Evolutionary conservation across 768 basidiomycete species (phyloP), one percentile per base, ranked within the genome.

Genomic region (Exidia glandulosa): DNA sequence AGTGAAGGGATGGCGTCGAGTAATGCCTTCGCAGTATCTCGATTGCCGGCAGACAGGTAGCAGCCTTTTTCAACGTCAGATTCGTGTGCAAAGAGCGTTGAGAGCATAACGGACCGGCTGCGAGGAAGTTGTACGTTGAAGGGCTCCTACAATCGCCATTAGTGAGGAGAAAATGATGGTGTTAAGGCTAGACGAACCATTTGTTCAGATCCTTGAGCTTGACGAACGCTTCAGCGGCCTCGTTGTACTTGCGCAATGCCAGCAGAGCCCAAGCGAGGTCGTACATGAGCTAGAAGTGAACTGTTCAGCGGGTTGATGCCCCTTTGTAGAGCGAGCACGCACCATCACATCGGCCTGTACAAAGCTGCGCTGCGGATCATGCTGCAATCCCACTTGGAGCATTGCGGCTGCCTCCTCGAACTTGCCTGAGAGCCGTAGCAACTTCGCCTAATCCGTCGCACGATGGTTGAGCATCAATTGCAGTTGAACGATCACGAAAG

Each of bases 251-350:
- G 58, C 84, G 71, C 60, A 86, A 78, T 1, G 82, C 76, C 2
- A 90, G 75, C 1, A 87, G 69, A 16, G 83, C 84, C 88, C 89
- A 90, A 0, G 86, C 87, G 3, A 91, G 76, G 69, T 91, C 89
- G 63, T 88, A 90, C 14, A 81, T 75, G 6, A 90, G 76, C 85
- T 88, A 60, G 14, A n/a, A n/a, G n/a, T n/a, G 30, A 19, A 47
- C 16, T n/a, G 29, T 19, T 60, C 25, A 34, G 25, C 31, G 6
- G 50, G 57, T 33, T 59, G 13, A 32, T 19, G 23, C 31, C 52
- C 16, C 34, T 3, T 47, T 12, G 58, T 5, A 59, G 12, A 32
- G 63, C 32, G 52, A 6, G 16, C 23, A 65, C 77, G 57, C 67
- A 87, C 87, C 66, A 90, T 68, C 23, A 84, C 82, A 68, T 90